phyloP scores from a whole-genome alignment of 441 rosid species.

The Gossypium gossypioides region DNA sequence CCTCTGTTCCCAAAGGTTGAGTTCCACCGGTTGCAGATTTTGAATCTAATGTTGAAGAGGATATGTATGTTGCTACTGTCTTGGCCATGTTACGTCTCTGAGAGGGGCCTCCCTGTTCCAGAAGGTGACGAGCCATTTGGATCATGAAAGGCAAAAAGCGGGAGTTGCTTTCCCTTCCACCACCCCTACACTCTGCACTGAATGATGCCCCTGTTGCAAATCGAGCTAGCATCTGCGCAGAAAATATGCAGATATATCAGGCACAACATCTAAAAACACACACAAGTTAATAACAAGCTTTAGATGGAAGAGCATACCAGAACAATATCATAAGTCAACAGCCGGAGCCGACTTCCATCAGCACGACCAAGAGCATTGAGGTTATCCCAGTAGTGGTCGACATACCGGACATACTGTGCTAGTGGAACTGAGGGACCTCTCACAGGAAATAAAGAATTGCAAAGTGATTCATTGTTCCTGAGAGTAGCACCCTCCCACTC shows the following conservation, averaged over 20 bases:
- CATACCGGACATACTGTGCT: constrained; percentile 74
- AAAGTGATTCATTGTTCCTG: constrained; percentile 93
- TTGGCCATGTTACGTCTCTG: constrained; percentile 81
- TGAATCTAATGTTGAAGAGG: constrained; percentile 49
- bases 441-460: constrained; percentile 95
- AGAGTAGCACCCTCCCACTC: constrained; percentile 99
- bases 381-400: constrained; percentile 97
- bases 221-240: constrained; percentile 89
- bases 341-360: constrained; percentile 93
- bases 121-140: constrained; percentile 98
- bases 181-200: constrained; percentile 83
- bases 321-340: constrained; percentile 90
- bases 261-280: background rate
- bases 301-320: constrained; percentile 44
- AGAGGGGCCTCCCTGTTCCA: constrained; percentile 83
- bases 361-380: constrained; percentile 95
- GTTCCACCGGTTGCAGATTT: constrained; percentile 47
- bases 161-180: constrained; percentile 99
- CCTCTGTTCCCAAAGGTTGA: constrained; percentile 67
- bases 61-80: constrained; percentile 59
- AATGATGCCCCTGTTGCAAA: constrained; percentile 99
- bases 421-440: constrained; percentile 84
- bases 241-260: constrained; percentile 4
- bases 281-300: background rate
- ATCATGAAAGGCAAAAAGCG: constrained; percentile 93